Base-by-base conservation (phyloP, 2,329 filamentous ascomycete species). In the Rhinocladiella similis region DNA sequence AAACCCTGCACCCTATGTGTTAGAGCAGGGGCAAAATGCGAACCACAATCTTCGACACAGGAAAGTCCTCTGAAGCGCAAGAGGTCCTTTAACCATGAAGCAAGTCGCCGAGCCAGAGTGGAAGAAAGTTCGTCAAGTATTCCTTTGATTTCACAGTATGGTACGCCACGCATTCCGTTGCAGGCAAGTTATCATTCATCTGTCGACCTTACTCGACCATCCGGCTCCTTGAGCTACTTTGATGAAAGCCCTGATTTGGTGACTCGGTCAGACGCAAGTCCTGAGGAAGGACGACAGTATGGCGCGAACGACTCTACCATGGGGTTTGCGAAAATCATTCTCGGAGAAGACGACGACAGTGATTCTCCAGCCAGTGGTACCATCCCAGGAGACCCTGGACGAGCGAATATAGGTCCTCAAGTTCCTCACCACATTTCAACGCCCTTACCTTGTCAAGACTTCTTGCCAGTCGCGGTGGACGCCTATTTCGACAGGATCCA, bases 401-500 rank as follows among this genome's bases (percentile, higher is more conserved):
- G 29, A 14, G 43, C 29, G 13, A 27, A 20, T 5, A n/a, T 38
- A 9, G 42, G 41, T 20, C 19, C 36, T 2, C 54, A 53, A 36
- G n/a, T 33, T 12, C 53, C 53, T 29, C 22, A 25, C 45, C 53
- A 33, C 18, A 49, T 49, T 20, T 42, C 50, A n/a, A 53, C 49
- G 13, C 46, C 43, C 5, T 45, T 35, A 25, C 45, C 39, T 9
- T 38, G 43, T 20, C 45, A n/a, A 36, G 50, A 16, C 38, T 36
- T 57, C 20, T 33, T 57, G 19, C 45, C 53, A 25, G 19, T 47
- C 45, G 54, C 50, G 1, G 46, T 65, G 3, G 63, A 66, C 18
- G 64, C 53, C 22, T 66, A 66, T 33, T 66, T 66, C 48, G 53
- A 63, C 18, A 49, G 64, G 38, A 52, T 65, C 20, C 55, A 65